Base-by-base conservation (phyloP, 257 asterid genomes). In the Rauvolfia tetraphylla region DNA sequence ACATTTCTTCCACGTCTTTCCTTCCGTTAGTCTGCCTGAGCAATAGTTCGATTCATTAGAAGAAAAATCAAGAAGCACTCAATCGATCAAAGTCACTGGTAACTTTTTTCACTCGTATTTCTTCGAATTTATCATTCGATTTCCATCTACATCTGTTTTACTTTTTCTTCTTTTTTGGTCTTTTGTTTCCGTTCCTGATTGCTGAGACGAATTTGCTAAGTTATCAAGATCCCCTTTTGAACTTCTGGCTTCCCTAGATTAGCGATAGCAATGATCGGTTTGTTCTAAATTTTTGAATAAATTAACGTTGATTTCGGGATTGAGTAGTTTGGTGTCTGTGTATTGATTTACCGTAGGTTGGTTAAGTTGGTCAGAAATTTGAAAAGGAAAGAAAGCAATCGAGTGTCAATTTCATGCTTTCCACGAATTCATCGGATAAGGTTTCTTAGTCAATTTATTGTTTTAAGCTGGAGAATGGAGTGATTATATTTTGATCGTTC, bases 321-420 rank as follows among this genome's bases (percentile, higher is more conserved):
- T n/a, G 67, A 36, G 4, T 44, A 25, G 63, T 17, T 48, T 44
- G 17, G 4, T 63, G 73, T 23, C 59, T 18, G 1, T 53, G 1
- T 25, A 33, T 63, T 25, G 41, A 68, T 75, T 75, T 56, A 59
- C 18, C 38, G 25, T 0, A 3, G 29, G 59, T 72, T 38, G 72
- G 81, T 34, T 33, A 3, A 36, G 54, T 74, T 39, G 77, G 69
- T 74, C 10, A 54, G 76, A 18, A 29, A 15, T 59, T 58, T 41
- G 14, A 27, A 22, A 46, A 23, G 18, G 23, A 14, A 57, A 46
- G 1, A 22, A 20, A 27, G 25, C 15, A 42, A 44, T 12, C 25
- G 36, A 56, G 34, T 15, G 39, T 48, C 53, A 25, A 34, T 54
- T 73, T 79, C 48, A 27, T 39, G 69, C 25, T 76, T 68, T 56